These are phyloP conservation scores for Mycothermus thermophilus DNA, from an alignment of 495 filamentous ascomycete species.

Conservation along the genomic window DNA sequence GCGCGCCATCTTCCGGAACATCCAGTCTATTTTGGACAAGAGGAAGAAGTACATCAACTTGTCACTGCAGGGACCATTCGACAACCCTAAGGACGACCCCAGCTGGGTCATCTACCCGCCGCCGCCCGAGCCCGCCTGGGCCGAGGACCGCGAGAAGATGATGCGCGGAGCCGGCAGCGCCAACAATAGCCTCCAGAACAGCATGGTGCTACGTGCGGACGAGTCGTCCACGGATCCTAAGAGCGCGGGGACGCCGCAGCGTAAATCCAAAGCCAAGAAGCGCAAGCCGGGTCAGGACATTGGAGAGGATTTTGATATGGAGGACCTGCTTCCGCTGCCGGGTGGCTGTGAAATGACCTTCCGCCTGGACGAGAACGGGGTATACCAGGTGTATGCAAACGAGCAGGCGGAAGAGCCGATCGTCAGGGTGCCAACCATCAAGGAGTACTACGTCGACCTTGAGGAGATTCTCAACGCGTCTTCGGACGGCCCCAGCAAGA, in stretches of 20 bases:
- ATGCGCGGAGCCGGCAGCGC: slow-evolving; percentile 26
- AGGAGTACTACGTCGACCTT: slow-evolving; percentile 92
- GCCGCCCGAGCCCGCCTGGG: slow-evolving; percentile 82
- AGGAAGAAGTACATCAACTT: slow-evolving; percentile 77
- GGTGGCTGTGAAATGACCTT: slow-evolving; percentile 54
- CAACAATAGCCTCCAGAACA: slow-evolving; percentile 42
- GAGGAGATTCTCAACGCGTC: slow-evolving; percentile 72
- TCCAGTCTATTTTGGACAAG: slow-evolving; percentile 70
- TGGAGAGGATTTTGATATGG: slow-evolving; percentile 62
- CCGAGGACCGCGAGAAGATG: slow-evolving; percentile 46
- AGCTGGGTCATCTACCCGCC: slow-evolving; percentile 83
- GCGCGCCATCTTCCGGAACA: slow-evolving; percentile 69
- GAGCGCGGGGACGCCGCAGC: slow-evolving; percentile 12
- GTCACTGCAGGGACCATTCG: slow-evolving; percentile 64
- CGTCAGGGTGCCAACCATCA: slow-evolving; percentile 70
- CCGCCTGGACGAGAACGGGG: slow-evolving; percentile 63
- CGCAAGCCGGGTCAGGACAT: slow-evolving; percentile 85
- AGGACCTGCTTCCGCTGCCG: slow-evolving; percentile 61
- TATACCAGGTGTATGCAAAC: slow-evolving; percentile 82
- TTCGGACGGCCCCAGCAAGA: slow-evolving; percentile 90
- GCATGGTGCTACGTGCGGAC: slow-evolving; percentile 26
- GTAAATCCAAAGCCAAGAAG: slow-evolving; percentile 30
- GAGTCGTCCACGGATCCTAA: slow-evolving; percentile 3
- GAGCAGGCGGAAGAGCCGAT: slow-evolving; percentile 52
- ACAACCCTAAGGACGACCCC: slow-evolving; percentile 77